Evolutionary conservation across 2,329 filamentous ascomycete genomes (phyloP).

Genomic region (Waltergamsia citrina): DNA sequence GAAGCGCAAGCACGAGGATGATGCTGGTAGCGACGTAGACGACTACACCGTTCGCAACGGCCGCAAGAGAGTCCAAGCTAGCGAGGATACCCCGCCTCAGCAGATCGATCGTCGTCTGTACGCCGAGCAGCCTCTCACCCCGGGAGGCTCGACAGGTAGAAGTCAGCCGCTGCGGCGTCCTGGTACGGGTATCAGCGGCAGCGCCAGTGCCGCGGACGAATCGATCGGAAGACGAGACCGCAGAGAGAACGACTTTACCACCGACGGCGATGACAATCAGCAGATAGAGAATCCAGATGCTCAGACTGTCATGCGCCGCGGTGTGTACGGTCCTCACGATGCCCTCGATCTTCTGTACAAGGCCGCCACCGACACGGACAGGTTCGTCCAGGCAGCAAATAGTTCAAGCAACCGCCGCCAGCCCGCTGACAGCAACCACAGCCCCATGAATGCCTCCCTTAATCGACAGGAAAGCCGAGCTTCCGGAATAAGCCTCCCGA

Average conservation of each 20-base stretch:
- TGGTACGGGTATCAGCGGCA: constrained; percentile 13
- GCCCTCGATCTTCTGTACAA: constrained; percentile 87
- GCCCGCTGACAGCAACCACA: constrained; percentile 3
- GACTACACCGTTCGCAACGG: constrained; percentile 68
- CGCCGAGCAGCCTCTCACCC: constrained; percentile 49
- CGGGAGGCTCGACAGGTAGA: constrained; percentile 55
- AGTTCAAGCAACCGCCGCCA: neutral
- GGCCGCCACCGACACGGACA: constrained; percentile 54
- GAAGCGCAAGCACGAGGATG: constrained; percentile 72
- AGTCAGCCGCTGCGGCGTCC: constrained; percentile 59
- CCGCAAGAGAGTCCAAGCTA: constrained; percentile 52
- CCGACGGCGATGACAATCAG: constrained; percentile 45
- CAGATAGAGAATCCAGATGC: constrained; percentile 57
- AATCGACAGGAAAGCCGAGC: constrained; percentile 19
- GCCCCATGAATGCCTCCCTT: constrained; percentile 7
- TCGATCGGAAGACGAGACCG: constrained; percentile 8
- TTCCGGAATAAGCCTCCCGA: constrained; percentile 11
- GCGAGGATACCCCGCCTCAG: constrained; percentile 16
- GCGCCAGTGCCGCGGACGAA: constrained; percentile 19
- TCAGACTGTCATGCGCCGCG: constrained; percentile 53
- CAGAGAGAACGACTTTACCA: constrained; percentile 22
- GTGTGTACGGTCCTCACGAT: constrained; percentile 86
- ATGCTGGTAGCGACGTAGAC: constrained; percentile 39
- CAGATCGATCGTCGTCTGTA: constrained; percentile 32
- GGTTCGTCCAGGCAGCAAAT: constrained; percentile 27